Percentiles rank a stretch among this genome's conserved stretches.
These are phyloP conservation scores for Dendryphion nanum DNA, from an alignment of 2,329 filamentous ascomycete genomes.

Conservation along the genomic window DNA sequence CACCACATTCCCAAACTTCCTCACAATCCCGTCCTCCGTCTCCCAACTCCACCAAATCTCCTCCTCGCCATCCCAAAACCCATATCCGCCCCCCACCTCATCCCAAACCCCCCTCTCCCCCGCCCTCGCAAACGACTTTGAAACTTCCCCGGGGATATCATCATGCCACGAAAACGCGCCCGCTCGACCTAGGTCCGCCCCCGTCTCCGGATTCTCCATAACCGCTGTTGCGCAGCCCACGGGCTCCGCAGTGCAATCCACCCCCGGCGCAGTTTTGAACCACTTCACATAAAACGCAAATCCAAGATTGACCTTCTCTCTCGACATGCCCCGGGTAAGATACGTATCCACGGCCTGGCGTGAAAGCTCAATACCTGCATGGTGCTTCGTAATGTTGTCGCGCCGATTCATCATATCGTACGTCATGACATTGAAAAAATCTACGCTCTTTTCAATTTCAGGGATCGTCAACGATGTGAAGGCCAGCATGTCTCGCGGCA, in stretches of 20 bases:
- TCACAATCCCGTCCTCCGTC: conserved; percentile 57
- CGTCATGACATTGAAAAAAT: conserved; percentile 69
- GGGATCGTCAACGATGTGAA: conserved; percentile 58
- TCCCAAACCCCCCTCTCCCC: conserved; percentile 56
- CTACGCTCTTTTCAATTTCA: conserved; percentile 58
- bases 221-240: conserved; percentile 60
- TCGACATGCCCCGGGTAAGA: conserved; percentile 53
- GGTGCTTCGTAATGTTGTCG: conserved; percentile 62
- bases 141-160: conserved; percentile 42
- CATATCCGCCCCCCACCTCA: conserved; percentile 59
- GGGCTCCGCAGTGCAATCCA: conserved; percentile 46
- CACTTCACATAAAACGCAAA: conserved; percentile 69
- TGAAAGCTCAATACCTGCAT: conserved; percentile 59
- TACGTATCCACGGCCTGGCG: conserved; percentile 59
- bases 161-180: conserved; percentile 54
- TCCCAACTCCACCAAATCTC: conserved; percentile 73
- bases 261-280: conserved; percentile 53
- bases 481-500: conserved; percentile 64
- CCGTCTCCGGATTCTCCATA: conserved; percentile 60
- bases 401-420: conserved; percentile 72
- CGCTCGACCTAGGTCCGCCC: conserved; percentile 58
- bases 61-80: conserved; percentile 62
- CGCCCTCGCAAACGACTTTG: conserved; percentile 58
- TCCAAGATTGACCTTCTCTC: conserved; percentile 60
- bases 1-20: conserved; percentile 62